These are phyloP conservation scores for Aureobasidium subglaciale DNA, from an alignment of 2,329 filamentous ascomycete genomes.

Conservation along the genomic window DNA sequence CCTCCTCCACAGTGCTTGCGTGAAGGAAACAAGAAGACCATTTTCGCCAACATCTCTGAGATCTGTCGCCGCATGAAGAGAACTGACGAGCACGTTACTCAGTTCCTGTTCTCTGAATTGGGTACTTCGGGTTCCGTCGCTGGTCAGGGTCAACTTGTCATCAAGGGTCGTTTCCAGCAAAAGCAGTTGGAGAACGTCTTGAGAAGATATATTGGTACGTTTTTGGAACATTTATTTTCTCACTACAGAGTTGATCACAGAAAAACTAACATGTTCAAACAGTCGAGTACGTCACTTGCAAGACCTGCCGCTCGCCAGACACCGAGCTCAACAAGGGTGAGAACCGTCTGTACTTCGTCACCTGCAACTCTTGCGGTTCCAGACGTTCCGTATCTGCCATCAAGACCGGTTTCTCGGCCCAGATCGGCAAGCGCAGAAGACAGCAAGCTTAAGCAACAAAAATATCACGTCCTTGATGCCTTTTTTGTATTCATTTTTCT, in stretches of 20 bases:
- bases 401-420: slow-evolving; percentile 99
- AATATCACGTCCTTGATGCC: not conserved
- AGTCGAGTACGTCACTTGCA: slow-evolving; percentile 98
- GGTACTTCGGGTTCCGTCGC: slow-evolving; percentile 95
- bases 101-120: slow-evolving; percentile 96
- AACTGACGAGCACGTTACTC: slow-evolving; percentile 84
- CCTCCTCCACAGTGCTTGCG: slow-evolving; percentile 96
- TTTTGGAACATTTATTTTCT: not conserved
- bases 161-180: slow-evolving; percentile 99
- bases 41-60: slow-evolving; percentile 97
- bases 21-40: slow-evolving; percentile 99
- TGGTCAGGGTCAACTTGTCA: slow-evolving; percentile 85
- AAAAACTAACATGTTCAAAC: slow-evolving; percentile 21
- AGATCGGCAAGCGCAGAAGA: slow-evolving; percentile 98
- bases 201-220: slow-evolving; percentile 85
- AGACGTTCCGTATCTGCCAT: slow-evolving; percentile 89
- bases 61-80: slow-evolving; percentile 99
- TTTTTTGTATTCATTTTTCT: not conserved
- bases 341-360: slow-evolving; percentile 98
- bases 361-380: slow-evolving; percentile 66
- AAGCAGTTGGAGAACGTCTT: slow-evolving; percentile 98
- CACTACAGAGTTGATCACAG: not conserved
- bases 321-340: slow-evolving; percentile 98
- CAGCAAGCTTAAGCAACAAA: slow-evolving; percentile 61
- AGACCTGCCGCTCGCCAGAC: slow-evolving; percentile 91